Evolutionary conservation across 73 alveolate species (phyloP), one percentile per base, ranked within the genome.

Genomic region (Breviolum minutum): DNA sequence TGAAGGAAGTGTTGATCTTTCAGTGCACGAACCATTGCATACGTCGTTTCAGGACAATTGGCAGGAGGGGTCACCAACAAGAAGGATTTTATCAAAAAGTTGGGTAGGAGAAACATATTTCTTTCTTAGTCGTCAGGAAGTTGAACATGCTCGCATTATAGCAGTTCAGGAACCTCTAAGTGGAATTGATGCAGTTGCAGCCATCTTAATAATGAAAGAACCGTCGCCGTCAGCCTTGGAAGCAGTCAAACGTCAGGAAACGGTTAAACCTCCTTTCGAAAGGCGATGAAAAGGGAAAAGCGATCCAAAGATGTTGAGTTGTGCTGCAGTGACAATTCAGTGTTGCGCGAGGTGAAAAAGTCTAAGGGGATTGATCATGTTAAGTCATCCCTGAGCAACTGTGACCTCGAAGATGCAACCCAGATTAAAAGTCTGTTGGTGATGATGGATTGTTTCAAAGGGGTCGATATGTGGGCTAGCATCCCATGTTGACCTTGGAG

Each of bases 101-200:
- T 70, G 96, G 96, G 96, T 89, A 48, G 96, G 96, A 8, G 60
- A 32, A 20, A 89, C 96, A 27, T 89, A 86, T 85, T 89, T 89
- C 12, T 87, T 32, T 14, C 95, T 80, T 9, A 61, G 1, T n/a
- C n/a, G n/a, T n/a, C n/a, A 32, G 6, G 29, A 89, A n/a, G 87
- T 68, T 66, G 63, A 89, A 66, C 22, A 63, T 64, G 95, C 70
- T 2, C 24, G 10, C 22, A 11, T 62, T n/a, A 48, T 30, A 24
- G 84, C 76, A 27, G 95, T 70, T 5, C 54, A 63, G n/a, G n/a
- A 27, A 16, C 69, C 61, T n/a, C 95, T 62, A 0, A 68, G 48
- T 20, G 95, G 95, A 6, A 26, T 69, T 26, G 87, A 69, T 60
- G 95, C 74, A 13, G 63, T 40, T 64, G 64, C 95, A 61, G 29